Conservation (phyloP, 371 early-diverging fungal genomes). For the Amoeboaphelidium occidentale region DNA sequence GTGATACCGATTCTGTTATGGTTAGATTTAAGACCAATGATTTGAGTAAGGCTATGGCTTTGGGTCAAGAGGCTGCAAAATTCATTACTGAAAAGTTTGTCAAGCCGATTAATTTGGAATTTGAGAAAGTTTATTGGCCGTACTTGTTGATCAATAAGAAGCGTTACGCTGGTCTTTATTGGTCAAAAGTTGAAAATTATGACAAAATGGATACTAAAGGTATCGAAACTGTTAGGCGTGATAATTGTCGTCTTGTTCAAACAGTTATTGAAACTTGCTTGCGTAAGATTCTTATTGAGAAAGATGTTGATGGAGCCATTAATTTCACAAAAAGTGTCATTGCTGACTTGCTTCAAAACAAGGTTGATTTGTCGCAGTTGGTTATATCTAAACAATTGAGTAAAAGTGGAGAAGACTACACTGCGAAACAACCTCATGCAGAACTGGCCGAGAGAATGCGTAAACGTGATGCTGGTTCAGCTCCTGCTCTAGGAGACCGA, state of each 20-base stretch:
- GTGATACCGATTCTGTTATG: slow-evolving; percentile 99
- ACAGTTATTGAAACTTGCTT: slow-evolving; percentile 85
- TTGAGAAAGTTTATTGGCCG: slow-evolving; percentile 98
- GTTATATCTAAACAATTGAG: slow-evolving; percentile 95
- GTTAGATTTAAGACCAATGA: slow-evolving; percentile 74
- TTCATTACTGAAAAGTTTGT: slow-evolving; percentile 68
- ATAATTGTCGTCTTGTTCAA: slow-evolving; percentile 88
- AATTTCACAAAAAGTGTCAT: slow-evolving; percentile 78
- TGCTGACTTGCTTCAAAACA: slow-evolving; percentile 78
- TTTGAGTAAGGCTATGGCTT: slow-evolving; percentile 62
- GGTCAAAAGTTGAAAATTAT: slow-evolving; percentile 70
- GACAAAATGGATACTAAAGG: slow-evolving; percentile 98
- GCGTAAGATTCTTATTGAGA: slow-evolving; percentile 70
- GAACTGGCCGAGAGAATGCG: slow-evolving; percentile 93
- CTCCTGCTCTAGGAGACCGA: slow-evolving; percentile 92
- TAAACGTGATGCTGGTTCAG: slow-evolving; percentile 84
- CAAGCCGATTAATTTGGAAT: slow-evolving; percentile 93
- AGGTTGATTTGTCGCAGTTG: slow-evolving; percentile 87
- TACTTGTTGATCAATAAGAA: slow-evolving; percentile 98
- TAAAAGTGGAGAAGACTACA: slow-evolving; percentile 76
- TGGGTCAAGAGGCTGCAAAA: slow-evolving; percentile 67
- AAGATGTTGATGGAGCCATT: slow-evolving; percentile 64
- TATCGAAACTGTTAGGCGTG: slow-evolving; percentile 98
- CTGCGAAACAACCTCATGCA: slow-evolving; percentile 90
- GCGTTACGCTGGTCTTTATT: slow-evolving; percentile 98